Evolutionary conservation across 148 eudicot species (phyloP), one percentile per base, ranked within the genome.

Genomic region (Nyssa sinensis): DNA sequence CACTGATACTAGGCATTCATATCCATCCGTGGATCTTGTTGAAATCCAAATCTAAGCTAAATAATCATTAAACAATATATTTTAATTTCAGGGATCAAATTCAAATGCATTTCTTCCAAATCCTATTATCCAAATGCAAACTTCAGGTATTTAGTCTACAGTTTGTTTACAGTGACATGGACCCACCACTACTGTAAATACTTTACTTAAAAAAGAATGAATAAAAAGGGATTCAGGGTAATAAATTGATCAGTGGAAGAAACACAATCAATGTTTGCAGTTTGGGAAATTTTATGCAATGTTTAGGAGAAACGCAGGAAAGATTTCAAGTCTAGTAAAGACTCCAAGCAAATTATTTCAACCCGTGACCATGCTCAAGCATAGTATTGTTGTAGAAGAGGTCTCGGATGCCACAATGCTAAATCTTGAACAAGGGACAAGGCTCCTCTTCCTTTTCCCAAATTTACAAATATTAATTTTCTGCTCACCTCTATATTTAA

Each of bases 391-490:
- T 77, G 24, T 73, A 41, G 83, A 80, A 82, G 80, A 87, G 74
- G 35, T 69, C 64, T 70, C 69, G 62, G 69, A 77, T 78, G 79
- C 69, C 81, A 73, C 53, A 10, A 65, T 77, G 83, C 79, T 51
- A 64, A 71, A 66, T 74, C 77, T 79, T 24, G 29, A 76, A 75
- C 78, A 78, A 75, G 76, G 82, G 72, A 76, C 78, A 82, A 77
- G 72, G 84, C 79, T 78, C 70, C 77, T 70, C 88, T 80, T 78
- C 76, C 25, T 59, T 51, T 34, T 57, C n/a, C 14, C 39, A 29
- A 32, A n/a, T 60, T 35, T 21, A 21, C 9, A 67, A 61, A 66
- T 3, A 27, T 23, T 13, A n/a, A n/a, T n/a, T n/a, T n/a, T n/a
- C n/a, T n/a, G n/a, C n/a, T n/a, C n/a, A n/a, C n/a, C n/a, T n/a